phyloP scores from a whole-genome alignment of 257 asterid genomes.

The Scutellaria barbata region DNA sequence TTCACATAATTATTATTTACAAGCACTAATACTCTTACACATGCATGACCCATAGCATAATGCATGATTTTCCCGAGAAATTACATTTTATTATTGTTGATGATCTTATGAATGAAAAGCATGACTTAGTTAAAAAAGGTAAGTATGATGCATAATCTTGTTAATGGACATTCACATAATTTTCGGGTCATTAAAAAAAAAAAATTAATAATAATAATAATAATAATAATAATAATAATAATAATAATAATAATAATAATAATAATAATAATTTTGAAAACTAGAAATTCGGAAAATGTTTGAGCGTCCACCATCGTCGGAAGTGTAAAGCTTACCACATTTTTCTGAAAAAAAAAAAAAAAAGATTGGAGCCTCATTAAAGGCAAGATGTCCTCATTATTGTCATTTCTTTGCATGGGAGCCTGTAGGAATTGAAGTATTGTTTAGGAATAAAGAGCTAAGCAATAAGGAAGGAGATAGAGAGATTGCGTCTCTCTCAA shows the following conservation, averaged over 20 bases:
- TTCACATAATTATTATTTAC: too few species aligned
- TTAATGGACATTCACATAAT: background rate
- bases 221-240: too few species aligned
- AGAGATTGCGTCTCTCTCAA: slow-evolving; percentile 39
- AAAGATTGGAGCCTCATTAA: background rate
- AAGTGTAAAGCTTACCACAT: background rate
- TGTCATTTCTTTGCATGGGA: slow-evolving; percentile 32
- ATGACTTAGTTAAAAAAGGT: too few species aligned
- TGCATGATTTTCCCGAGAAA: too few species aligned
- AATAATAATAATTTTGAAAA: background rate
- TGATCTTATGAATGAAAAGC: too few species aligned
- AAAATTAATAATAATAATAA: background rate
- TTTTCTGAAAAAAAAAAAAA: too few species aligned
- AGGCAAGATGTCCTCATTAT: slow-evolving; percentile 15
- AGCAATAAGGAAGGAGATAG: slow-evolving; percentile 38
- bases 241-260: too few species aligned
- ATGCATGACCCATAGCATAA: too few species aligned
- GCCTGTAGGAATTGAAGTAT: slow-evolving; percentile 11
- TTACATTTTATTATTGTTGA: too few species aligned
- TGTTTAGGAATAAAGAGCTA: background rate
- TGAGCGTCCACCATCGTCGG: slow-evolving; percentile 38
- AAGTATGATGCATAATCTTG: background rate
- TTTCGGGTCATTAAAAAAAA: background rate
- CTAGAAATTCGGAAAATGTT: background rate
- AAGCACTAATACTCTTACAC: too few species aligned